Conservation (phyloP, 2,329 filamentous ascomycete species). For the Cryphonectria japonica region DNA sequence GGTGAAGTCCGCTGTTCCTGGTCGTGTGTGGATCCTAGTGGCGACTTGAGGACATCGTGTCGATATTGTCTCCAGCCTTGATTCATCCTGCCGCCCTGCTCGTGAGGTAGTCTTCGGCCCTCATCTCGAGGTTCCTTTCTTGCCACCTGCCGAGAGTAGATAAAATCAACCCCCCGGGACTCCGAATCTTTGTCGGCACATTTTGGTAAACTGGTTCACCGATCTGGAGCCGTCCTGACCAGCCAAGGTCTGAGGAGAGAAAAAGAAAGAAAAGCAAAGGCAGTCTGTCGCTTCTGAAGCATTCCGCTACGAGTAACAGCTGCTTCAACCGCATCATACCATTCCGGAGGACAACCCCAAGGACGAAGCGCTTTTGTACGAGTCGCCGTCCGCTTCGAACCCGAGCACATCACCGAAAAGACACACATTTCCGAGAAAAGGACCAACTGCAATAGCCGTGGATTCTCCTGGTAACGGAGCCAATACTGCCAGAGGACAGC, state of each 20-base stretch:
- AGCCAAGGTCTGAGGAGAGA: conserved; percentile 19
- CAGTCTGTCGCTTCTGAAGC: conserved; percentile 26
- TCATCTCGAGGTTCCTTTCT: conserved; percentile 25
- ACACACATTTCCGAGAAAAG: conserved; percentile 24
- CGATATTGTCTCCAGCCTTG: conserved; percentile 24
- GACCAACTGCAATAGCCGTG: conserved; percentile 28
- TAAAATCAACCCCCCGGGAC: conserved; percentile 27
- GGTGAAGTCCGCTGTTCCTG: conserved; percentile 20
- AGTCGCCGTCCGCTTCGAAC: conserved; percentile 26
- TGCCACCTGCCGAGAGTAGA: conserved; percentile 24
- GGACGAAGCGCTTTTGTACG: conserved; percentile 20
- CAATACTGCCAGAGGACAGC: conserved; percentile 20
- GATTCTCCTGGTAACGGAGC: conserved; percentile 22
- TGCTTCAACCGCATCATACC: conserved; percentile 21
- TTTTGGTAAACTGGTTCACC: conserved; percentile 4
- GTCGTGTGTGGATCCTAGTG: conserved; percentile 30
- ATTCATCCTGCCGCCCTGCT: conserved; percentile 24
- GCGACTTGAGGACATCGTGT: conserved; percentile 26
- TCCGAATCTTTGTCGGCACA: conserved; percentile 4
- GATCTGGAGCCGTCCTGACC: conserved; percentile 24
- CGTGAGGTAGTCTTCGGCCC: conserved; percentile 25
- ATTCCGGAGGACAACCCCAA: conserved; percentile 19
- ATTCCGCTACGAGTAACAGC: conserved; percentile 22
- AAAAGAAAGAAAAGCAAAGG: conserved; percentile 7
- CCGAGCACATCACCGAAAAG: conserved; percentile 10